Percentiles rank a stretch among this genome's conserved stretches.
Evolutionary conservation across 352 stramenopile species (phyloP).

Genomic region (Elongisporangium anandrum): DNA sequence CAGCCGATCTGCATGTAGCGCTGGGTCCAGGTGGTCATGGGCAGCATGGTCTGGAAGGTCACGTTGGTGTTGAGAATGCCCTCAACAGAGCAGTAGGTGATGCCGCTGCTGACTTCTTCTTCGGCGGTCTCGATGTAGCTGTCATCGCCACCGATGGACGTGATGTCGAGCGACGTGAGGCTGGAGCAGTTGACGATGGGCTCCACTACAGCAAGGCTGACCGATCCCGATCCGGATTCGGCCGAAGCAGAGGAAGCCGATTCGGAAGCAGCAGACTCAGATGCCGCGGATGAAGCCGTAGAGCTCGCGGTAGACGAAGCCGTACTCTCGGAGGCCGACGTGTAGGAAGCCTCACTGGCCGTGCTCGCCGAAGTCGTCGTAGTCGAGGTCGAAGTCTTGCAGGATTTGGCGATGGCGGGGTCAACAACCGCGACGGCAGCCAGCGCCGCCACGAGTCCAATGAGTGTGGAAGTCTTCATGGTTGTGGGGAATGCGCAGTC

Average conservation of each 20-base stretch:
- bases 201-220: conserved; percentile 14
- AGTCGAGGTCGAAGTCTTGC: not conserved
- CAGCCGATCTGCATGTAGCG: conserved; percentile 28
- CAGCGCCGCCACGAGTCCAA: not conserved
- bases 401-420: not conserved
- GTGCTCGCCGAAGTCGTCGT: too few relatives aligned
- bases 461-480: not conserved
- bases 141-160: conserved; percentile 12
- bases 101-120: conserved; percentile 15
- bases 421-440: not conserved
- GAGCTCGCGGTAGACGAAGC: too few relatives aligned
- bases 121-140: conserved; percentile 16
- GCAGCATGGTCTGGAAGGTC: conserved; percentile 25
- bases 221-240: not conserved
- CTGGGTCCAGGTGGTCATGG: conserved; percentile 29
- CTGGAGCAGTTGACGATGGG: conserved; percentile 16
- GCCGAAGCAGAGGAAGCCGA: not conserved
- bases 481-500: not conserved
- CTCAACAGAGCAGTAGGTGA: conserved; percentile 26
- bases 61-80: conserved; percentile 21
- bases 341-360: not conserved
- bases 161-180: conserved; percentile 17
- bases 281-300: not conserved
- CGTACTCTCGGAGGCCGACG: not conserved
- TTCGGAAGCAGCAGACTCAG: not conserved